These are phyloP conservation scores for Leavenworthia alabamica DNA, from an alignment of 345 rosid genomes.

Conservation along the genomic window DNA sequence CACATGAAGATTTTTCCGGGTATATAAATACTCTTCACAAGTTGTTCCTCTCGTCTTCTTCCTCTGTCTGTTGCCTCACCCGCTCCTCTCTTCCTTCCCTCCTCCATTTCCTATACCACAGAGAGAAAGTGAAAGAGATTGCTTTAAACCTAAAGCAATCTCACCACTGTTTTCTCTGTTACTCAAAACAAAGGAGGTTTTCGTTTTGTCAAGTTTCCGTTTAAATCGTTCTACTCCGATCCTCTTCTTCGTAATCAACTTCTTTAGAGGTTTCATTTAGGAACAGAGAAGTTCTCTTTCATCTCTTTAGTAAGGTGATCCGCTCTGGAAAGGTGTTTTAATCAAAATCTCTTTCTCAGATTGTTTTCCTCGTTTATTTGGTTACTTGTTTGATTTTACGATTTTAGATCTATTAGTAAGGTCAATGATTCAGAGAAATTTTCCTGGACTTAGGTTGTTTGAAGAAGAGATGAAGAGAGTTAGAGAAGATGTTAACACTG, in stretches of 20 bases:
- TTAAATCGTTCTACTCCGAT: constrained; percentile 13
- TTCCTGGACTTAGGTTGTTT: constrained; percentile 26
- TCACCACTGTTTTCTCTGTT: not conserved
- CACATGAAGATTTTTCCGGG: not conserved
- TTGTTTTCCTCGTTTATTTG: not conserved
- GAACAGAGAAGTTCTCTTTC: not conserved
- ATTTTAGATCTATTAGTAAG: constrained; percentile 4
- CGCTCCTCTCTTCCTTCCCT: constrained; percentile 20
- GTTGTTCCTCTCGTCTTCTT: not conserved
- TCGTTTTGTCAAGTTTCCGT: constrained; percentile 2
- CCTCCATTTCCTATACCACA: not conserved
- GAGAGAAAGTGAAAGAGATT: not conserved
- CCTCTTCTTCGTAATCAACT: not conserved
- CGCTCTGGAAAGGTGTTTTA: constrained; percentile 5
- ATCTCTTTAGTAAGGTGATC: constrained; percentile 18
- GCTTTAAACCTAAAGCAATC: not conserved
- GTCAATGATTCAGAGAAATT: not conserved
- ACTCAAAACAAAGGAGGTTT: not conserved
- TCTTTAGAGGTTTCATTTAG: not conserved
- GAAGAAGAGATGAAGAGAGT: constrained; percentile 61
- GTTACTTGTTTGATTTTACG: not conserved
- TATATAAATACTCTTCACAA: constrained; percentile 3
- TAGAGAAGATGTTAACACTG: constrained; percentile 57
- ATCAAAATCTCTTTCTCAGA: constrained; percentile 22
- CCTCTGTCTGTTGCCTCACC: constrained; percentile 7